These are phyloP conservation scores for Pholiota molesta DNA, from an alignment of 768 basidiomycete genomes.

Conservation along the genomic window DNA sequence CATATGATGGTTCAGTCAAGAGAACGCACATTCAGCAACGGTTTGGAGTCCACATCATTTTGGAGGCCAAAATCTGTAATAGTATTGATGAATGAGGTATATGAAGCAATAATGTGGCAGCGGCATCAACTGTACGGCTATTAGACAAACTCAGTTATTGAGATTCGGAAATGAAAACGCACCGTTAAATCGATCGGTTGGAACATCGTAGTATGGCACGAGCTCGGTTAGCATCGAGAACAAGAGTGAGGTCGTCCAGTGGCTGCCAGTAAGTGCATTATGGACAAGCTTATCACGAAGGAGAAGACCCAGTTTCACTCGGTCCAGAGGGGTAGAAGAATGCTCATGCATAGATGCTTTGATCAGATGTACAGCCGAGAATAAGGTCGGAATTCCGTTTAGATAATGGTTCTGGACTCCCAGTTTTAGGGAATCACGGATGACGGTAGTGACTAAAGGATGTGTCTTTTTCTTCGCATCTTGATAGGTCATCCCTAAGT, in stretches of 20 bases:
- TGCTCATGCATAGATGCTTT: conserved; percentile 15
- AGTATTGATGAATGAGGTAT: conserved; percentile 64
- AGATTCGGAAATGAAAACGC: conserved; percentile 18
- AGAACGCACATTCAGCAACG: conserved; percentile 75
- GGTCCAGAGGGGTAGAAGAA: conserved; percentile 8
- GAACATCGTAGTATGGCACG: conserved; percentile 50
- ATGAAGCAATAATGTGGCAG: conserved; percentile 55
- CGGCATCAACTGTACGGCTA: conserved; percentile 40
- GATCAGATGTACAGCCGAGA: conserved; percentile 49
- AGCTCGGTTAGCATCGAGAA: conserved; percentile 80
- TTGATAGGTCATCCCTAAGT: conserved; percentile 54
- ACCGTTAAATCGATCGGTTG: conserved; percentile 48
- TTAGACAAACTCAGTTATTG: neutral
- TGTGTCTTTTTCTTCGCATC: conserved; percentile 67
- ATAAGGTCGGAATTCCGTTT: conserved; percentile 74
- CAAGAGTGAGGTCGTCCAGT: conserved; percentile 73
- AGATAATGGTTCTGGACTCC: conserved; percentile 77
- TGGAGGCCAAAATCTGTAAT: conserved; percentile 67
- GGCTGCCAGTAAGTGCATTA: conserved; percentile 57
- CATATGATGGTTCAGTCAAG: neutral
- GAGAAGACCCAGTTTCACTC: conserved; percentile 54
- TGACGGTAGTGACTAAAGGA: conserved; percentile 64
- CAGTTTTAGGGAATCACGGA: conserved; percentile 85
- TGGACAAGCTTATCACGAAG: conserved; percentile 72
- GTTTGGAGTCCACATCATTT: conserved; percentile 63